These are phyloP conservation scores for Dysphania ambrosioides DNA, from an alignment of 148 eudicot species.

Conservation along the genomic window DNA sequence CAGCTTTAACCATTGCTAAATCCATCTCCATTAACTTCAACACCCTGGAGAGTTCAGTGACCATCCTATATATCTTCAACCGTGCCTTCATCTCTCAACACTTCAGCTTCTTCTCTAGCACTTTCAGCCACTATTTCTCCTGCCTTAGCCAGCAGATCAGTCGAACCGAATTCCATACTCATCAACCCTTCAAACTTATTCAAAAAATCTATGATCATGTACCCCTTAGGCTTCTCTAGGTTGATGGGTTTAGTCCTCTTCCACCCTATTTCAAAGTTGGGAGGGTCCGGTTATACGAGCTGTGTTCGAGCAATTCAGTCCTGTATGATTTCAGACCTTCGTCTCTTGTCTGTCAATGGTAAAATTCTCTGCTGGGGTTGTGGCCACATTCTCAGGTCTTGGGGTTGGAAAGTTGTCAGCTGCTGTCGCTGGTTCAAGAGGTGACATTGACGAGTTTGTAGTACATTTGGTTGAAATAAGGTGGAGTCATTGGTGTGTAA, in stretches of 20 bases:
- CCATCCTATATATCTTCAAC: slow-evolving; percentile 90
- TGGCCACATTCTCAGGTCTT: slow-evolving; percentile 32
- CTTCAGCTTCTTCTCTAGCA: slow-evolving; percentile 79
- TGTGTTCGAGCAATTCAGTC: slow-evolving; percentile 44
- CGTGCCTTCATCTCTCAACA: slow-evolving; percentile 67
- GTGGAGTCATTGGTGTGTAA: slow-evolving; percentile 12
- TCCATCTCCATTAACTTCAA: slow-evolving; percentile 97
- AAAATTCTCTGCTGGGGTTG: slow-evolving; percentile 52
- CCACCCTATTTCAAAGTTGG: slow-evolving; percentile 82
- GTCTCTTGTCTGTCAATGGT: slow-evolving; percentile 68
- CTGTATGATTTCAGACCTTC: slow-evolving; percentile 62
- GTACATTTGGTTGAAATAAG: slow-evolving; percentile 23
- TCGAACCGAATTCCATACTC: slow-evolving; percentile 73
- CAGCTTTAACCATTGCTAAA: slow-evolving; percentile 78
- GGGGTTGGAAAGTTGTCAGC: slow-evolving; percentile 38
- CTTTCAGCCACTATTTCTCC: slow-evolving; percentile 85
- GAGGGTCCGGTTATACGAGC: slow-evolving; percentile 62
- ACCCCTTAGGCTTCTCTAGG: slow-evolving; percentile 70
- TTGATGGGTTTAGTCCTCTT: slow-evolving; percentile 64
- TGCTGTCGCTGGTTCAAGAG: slow-evolving; percentile 19
- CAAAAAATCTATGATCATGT: slow-evolving; percentile 83
- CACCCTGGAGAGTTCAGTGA: slow-evolving; percentile 70
- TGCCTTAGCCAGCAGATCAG: slow-evolving; percentile 56
- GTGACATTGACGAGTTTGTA: slow-evolving; percentile 11
- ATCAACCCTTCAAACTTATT: slow-evolving; percentile 64